Percentiles rank a stretch among this genome's conserved stretches.
These are phyloP conservation scores for Gillenia trifoliata DNA, from an alignment of 306 rosid genomes.

Conservation along the genomic window DNA sequence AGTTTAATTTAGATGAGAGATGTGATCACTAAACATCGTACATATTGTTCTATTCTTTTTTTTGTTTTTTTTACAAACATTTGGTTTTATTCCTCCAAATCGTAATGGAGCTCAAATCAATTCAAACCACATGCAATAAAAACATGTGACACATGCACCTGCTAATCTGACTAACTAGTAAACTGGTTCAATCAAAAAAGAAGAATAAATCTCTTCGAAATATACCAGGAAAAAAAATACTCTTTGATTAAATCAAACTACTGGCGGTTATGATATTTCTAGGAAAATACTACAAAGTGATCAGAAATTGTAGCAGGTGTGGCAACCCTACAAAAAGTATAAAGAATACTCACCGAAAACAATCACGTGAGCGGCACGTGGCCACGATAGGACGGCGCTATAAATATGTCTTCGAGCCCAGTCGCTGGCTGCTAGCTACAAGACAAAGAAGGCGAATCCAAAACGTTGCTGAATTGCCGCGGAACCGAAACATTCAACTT, in stretches of 20 bases:
- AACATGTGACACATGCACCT: neutral
- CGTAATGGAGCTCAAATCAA: neutral
- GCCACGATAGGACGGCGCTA: constrained; percentile 24
- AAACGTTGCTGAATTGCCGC: constrained; percentile 9
- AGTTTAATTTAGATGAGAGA: neutral
- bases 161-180: too few relatives aligned
- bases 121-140: neutral
- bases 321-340: neutral
- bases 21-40: neutral
- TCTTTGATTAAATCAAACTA: neutral
- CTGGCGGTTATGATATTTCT: neutral
- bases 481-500: constrained; percentile 1
- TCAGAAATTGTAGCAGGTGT: neutral
- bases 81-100: neutral
- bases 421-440: neutral
- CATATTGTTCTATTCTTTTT: too few relatives aligned
- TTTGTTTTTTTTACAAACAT: too few relatives aligned
- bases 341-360: neutral
- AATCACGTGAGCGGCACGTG: constrained; percentile 31
- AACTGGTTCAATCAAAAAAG: too few relatives aligned
- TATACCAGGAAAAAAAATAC: neutral
- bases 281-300: neutral
- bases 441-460: constrained; percentile 10
- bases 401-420: neutral
- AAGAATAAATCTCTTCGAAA: too few relatives aligned